A percentile compares a stretch with the other conserved stretches of the same genome.
Evolutionary conservation across 2,329 filamentous ascomycete species (phyloP).

Genomic region (Drechslera avenae): DNA sequence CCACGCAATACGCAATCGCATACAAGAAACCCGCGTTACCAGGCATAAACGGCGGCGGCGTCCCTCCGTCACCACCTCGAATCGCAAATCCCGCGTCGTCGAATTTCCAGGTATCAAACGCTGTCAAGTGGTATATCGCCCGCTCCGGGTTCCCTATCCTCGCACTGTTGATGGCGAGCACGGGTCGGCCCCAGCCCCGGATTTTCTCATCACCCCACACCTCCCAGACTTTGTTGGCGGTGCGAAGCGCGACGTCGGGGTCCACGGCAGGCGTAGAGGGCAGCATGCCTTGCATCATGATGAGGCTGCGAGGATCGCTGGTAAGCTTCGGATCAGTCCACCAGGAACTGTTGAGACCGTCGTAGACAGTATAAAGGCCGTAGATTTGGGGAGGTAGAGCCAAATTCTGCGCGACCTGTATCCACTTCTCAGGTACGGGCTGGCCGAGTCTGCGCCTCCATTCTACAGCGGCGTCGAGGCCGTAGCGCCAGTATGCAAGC

Average conservation of each 20-base stretch:
- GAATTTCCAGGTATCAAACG: slow-evolving; percentile 59
- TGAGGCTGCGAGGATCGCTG: slow-evolving; percentile 33
- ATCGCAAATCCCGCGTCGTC: slow-evolving; percentile 60
- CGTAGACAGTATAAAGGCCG: slow-evolving; percentile 60
- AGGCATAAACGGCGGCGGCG: slow-evolving; percentile 63
- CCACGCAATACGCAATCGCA: slow-evolving; percentile 60
- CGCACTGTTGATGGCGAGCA: slow-evolving; percentile 39
- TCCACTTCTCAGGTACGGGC: slow-evolving; percentile 54
- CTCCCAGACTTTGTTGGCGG: slow-evolving; percentile 32
- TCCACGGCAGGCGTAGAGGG: slow-evolving; percentile 34
- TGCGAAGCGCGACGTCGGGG: slow-evolving; percentile 26
- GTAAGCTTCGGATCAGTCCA: slow-evolving; percentile 33
- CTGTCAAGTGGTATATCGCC: slow-evolving; percentile 49
- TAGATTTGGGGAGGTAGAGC: slow-evolving; percentile 58
- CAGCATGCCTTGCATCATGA: slow-evolving; percentile 37
- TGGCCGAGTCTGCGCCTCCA: slow-evolving; percentile 59
- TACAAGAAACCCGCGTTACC: slow-evolving; percentile 57
- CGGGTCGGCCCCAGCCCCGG: slow-evolving; percentile 40
- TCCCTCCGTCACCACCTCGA: slow-evolving; percentile 57
- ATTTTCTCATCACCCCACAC: slow-evolving; percentile 38
- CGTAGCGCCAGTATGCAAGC: slow-evolving; percentile 64
- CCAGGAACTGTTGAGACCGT: slow-evolving; percentile 50
- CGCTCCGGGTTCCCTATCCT: slow-evolving; percentile 29
- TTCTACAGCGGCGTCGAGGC: slow-evolving; percentile 57
- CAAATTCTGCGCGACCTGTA: slow-evolving; percentile 57